Base-by-base conservation (phyloP, 768 basidiomycete species). In the Filobasidium wieringae region DNA sequence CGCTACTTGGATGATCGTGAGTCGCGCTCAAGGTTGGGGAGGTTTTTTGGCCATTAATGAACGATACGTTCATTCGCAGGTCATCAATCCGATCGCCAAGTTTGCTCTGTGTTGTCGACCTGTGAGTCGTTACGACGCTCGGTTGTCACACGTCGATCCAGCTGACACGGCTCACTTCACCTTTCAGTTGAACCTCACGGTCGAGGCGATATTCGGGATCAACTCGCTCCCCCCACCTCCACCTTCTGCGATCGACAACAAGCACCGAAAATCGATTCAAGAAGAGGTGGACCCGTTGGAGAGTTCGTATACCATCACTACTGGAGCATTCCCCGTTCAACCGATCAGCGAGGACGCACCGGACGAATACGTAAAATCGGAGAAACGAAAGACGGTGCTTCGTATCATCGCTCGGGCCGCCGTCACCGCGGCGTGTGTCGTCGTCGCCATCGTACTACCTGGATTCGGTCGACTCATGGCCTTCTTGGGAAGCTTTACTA, bases 401-500 rank as follows among this genome's bases (percentile, higher is more conserved):
- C 55, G 63, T 30, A 71, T 77, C 45, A 51, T 83, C 33, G 84
- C 84, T 63, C 78, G 88, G 52, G 72, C 82, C 26, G 62, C 75
- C 52, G 72, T 90, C 41, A 81, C 85, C 0, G 63, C 78, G 9
- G 65, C 83, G 32, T 80, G 84, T 24, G 83, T 88, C 12, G 69
- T 73, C 31, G 81, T 85, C 26, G 88, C 90, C 19, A 84, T 89
- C 57, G 69, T 80, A 52, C 72, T 91, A 22, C 89, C 89, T 5
- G 80, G 86, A 54, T 92, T 92, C 73, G 82, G 84, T 6, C 58
- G 63, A 52, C 67, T 75, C 33, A 89, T 91, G 86, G 87, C 88
- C 1, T 87, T 95, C 72, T 76, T 96, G 53, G 92, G 92, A 2
- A 84, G 87, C n/a, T 88, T 89, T 71, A 83, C 84, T 33, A 86